Evolutionary conservation across 2,329 filamentous ascomycete species (phyloP), one percentile per base, ranked within the genome.

Genomic region (Fusarium euwallaceae): DNA sequence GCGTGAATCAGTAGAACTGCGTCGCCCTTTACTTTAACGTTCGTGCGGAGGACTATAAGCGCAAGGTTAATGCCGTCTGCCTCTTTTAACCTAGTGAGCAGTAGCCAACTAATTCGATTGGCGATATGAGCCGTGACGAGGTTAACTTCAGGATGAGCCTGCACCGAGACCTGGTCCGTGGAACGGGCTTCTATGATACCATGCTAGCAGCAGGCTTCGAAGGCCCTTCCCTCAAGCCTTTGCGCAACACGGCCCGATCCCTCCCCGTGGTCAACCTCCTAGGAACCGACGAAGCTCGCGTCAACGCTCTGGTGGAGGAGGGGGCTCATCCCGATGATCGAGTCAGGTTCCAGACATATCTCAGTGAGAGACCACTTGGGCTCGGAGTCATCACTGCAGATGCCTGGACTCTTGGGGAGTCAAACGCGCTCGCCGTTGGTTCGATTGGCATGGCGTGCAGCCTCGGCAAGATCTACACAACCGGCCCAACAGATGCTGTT

Each of bases 151-250:
- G 20, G 27, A 67, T 67, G 70, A 59, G 53, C 41, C 55, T 70
- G 4, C 67, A 72, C 20, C 62, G 69, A 34, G 69, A 63, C 39
- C 60, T 76, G 6, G 24, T 76, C 29, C 55, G 67, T 6, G 73
- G 71, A 17, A 41, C 36, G 8, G 71, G 73, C 17, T 70, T 68
- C 29, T 70, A 43, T n/a, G 7, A 56, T 8, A 62, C 53, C 24
- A 5, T 41, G 20, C 12, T 34, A 6, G 32, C 32, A 34, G 32
- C 32, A 12, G 32, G 32, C 32, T 34, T 34, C 32, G 32, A 34
- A 11, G 32, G 32, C 11, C 29, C 2, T 24, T 24, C 43, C 22
- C 20, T 6, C 20, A 2, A 16, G 43, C 1, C 4, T 48, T 48
- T 6, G 43, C 0, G 2, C 12, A 16, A 5, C 20, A 12, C 2